Conservation (phyloP, 129 eudicot genomes). For the Oenanthe sinensis region DNA sequence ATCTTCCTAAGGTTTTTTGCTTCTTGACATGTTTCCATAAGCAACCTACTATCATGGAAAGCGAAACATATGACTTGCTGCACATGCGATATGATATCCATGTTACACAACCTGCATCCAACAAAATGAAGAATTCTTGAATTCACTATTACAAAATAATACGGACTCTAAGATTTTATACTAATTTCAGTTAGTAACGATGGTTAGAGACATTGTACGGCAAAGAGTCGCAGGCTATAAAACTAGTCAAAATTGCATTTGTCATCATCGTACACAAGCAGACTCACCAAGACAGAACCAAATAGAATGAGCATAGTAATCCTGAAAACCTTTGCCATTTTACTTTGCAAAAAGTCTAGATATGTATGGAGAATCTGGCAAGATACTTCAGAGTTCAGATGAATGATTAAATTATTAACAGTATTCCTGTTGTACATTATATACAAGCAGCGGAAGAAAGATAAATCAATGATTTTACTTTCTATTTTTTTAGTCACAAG, state of each 20-base stretch:
- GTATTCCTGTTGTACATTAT: neutral
- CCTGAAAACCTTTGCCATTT: neutral
- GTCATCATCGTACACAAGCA: neutral
- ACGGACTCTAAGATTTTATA: neutral
- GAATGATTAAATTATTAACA: too few species aligned
- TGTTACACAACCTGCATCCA: constrained; percentile 81
- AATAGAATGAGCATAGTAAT: neutral
- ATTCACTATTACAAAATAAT: neutral
- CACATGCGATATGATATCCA: constrained; percentile 94
- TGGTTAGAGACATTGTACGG: neutral
- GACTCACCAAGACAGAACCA: neutral
- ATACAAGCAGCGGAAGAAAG: too few species aligned
- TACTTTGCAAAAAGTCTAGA: neutral
- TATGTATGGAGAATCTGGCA: neutral
- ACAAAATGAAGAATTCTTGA: neutral
- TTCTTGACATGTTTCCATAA: constrained; percentile 99
- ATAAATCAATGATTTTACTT: too few species aligned
- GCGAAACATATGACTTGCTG: constrained; percentile 98
- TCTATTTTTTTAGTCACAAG: neutral
- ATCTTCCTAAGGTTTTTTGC: constrained; percentile 94
- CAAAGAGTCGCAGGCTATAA: neutral
- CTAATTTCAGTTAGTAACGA: neutral
- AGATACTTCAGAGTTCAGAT: neutral
- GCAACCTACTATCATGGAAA: constrained; percentile 85
- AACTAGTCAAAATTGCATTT: neutral